Conservation (phyloP, 2,329 filamentous ascomycete genomes). For the Daldinia eschscholtzii region DNA sequence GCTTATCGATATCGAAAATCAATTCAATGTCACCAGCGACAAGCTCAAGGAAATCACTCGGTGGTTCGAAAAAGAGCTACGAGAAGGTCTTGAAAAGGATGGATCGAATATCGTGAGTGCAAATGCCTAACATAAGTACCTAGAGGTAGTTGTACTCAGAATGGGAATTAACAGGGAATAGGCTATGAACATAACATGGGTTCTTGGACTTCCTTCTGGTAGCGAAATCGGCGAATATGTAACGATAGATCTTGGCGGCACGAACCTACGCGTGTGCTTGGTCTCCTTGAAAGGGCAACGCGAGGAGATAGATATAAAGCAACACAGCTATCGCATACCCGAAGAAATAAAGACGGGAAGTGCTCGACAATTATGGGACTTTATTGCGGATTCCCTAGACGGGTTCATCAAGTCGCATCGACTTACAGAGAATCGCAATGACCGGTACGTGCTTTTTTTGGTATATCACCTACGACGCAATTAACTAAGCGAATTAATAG, state of each 20-base stretch:
- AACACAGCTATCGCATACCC: conserved; percentile 95
- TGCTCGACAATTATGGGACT: conserved; percentile 90
- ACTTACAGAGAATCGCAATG: conserved; percentile 18
- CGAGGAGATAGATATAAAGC: conserved; percentile 91
- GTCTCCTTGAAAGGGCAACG: conserved; percentile 87
- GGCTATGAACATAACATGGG: conserved; percentile 99
- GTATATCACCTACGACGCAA: conserved; percentile 64
- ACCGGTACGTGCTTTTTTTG: conserved; percentile 13
- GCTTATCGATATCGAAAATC: conserved; percentile 66
- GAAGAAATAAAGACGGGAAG: conserved; percentile 88
- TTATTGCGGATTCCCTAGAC: conserved; percentile 90
- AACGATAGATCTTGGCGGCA: conserved; percentile 94
- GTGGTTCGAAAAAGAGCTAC: conserved; percentile 87
- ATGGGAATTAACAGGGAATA: conserved; percentile 53
- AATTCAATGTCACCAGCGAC: conserved; percentile 80
- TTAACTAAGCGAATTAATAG: conserved; percentile 64
- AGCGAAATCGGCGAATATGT: conserved; percentile 88
- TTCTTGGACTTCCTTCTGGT: conserved; percentile 87
- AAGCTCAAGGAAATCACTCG: conserved; percentile 91
- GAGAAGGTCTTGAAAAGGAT: conserved; percentile 73
- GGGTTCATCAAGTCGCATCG: conserved; percentile 91
- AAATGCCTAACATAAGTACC: neutral
- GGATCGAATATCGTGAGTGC: conserved; percentile 24
- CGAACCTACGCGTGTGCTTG: conserved; percentile 93
- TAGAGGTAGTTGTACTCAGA: neutral